A percentile compares a stretch with the other conserved stretches of the same genome.
Evolutionary conservation across 2,329 filamentous ascomycete species (phyloP).

Genomic region (Calonectria pseudoturangicola): DNA sequence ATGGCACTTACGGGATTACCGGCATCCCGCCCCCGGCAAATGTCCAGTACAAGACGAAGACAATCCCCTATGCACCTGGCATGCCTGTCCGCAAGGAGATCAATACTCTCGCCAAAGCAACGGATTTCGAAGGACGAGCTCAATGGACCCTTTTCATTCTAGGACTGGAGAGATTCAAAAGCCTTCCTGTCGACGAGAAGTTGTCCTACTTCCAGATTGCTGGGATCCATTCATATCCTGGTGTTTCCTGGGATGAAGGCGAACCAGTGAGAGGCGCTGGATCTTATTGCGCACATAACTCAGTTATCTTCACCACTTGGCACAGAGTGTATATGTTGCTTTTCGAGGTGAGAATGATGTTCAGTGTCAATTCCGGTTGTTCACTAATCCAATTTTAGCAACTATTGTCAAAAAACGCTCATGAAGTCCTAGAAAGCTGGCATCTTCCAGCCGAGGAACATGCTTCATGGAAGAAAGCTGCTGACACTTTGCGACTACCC

Average conservation of each 20-base stretch:
- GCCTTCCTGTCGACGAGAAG: conserved; percentile 29
- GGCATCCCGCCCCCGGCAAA: background rate
- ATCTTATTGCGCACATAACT: conserved; percentile 42
- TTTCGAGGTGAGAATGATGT: conserved; percentile 25
- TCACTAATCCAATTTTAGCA: conserved; percentile 17
- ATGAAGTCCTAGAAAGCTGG: background rate
- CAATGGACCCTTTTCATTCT: conserved; percentile 41
- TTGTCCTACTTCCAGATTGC: conserved; percentile 42
- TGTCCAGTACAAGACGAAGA: background rate
- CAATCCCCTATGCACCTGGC: conserved; percentile 17
- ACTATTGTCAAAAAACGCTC: conserved; percentile 33
- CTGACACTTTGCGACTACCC: conserved; percentile 55
- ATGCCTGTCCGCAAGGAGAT: background rate
- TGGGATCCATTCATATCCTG: conserved; percentile 39
- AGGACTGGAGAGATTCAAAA: conserved; percentile 37
- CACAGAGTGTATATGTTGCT: conserved; percentile 38
- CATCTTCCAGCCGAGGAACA: background rate
- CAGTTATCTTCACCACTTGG: conserved; percentile 39
- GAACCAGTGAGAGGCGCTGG: background rate
- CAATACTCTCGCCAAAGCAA: background rate
- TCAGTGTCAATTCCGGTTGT: too few relatives aligned
- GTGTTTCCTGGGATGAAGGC: conserved; percentile 29
- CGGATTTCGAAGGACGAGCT: background rate
- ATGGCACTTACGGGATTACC: background rate
- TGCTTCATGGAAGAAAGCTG: conserved; percentile 52